Evolutionary conservation across 768 basidiomycete genomes (phyloP).

Genomic region (Pisolithus marmoratus): DNA sequence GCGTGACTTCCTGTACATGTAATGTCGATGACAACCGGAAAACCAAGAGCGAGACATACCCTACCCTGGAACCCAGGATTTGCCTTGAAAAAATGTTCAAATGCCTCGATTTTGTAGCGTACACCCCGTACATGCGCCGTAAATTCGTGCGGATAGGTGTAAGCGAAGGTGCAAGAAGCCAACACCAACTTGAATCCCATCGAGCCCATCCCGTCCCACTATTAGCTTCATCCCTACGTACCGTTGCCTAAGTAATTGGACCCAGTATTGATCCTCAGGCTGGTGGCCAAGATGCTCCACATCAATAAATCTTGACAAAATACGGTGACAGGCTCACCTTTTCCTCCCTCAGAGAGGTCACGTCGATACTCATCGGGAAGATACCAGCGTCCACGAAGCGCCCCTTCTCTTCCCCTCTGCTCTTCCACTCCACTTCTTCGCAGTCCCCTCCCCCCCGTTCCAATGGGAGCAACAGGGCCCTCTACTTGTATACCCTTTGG

Average conservation of each 20-base stretch:
- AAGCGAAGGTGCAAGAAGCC: not conserved
- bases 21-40: not conserved
- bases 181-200: constrained; percentile 61
- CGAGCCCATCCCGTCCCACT: constrained; percentile 84
- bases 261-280: constrained; percentile 80
- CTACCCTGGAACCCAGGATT: constrained; percentile 75
- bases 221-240: constrained; percentile 84
- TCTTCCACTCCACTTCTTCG: not conserved
- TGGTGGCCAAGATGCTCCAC: constrained; percentile 43
- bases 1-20: constrained; percentile 74
- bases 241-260: constrained; percentile 65
- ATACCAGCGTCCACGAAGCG: constrained; percentile 81
- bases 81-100: constrained; percentile 75
- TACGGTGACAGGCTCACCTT: constrained; percentile 38
- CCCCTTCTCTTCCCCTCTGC: constrained; percentile 22
- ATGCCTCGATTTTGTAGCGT: constrained; percentile 76
- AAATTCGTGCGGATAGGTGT: not conserved
- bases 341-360: constrained; percentile 57
- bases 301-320: constrained; percentile 2
- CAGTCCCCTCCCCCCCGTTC: constrained; percentile 1
- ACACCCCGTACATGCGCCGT: constrained; percentile 47
- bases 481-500: constrained; percentile 77
- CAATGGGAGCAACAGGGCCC: constrained; percentile 4
- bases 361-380: constrained; percentile 91
- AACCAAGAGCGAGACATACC: constrained; percentile 26